These are phyloP conservation scores for Pleurotus sapidus DNA, from an alignment of 768 basidiomycete genomes.

Conservation along the genomic window DNA sequence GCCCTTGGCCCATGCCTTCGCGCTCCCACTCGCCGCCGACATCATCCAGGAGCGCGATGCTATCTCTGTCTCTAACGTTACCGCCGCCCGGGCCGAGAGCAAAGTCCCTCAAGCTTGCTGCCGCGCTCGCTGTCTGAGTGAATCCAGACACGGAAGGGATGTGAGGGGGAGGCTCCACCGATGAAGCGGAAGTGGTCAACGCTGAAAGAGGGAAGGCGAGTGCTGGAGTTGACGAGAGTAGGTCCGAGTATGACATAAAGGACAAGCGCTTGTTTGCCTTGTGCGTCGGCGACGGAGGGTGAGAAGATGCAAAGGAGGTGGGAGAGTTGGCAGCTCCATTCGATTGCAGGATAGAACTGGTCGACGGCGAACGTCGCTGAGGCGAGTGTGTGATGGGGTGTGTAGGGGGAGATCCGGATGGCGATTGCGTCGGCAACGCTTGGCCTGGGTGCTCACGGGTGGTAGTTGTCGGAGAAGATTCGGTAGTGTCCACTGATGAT, in stretches of 20 bases:
- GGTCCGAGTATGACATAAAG: slow-evolving; percentile 86
- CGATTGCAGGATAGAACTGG: slow-evolving; percentile 15
- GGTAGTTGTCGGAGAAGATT: slow-evolving; percentile 11
- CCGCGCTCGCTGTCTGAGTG: slow-evolving; percentile 15
- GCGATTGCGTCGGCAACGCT: slow-evolving; percentile 17
- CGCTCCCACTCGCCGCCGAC: slow-evolving; percentile 86
- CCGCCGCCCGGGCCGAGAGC: slow-evolving; percentile 13
- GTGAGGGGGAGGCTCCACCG: slow-evolving; percentile 69
- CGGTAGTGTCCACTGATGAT: slow-evolving; percentile 8
- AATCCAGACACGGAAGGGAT: slow-evolving; percentile 58
- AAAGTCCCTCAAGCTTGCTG: neutral
- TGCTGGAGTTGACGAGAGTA: slow-evolving; percentile 74
- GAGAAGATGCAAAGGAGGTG: slow-evolving; percentile 18
- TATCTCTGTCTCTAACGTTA: slow-evolving; percentile 27
- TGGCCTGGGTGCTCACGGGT: slow-evolving; percentile 21
- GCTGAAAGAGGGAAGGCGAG: slow-evolving; percentile 69
- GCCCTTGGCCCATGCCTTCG: slow-evolving; percentile 75
- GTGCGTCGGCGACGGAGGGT: slow-evolving; percentile 47
- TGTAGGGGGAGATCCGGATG: slow-evolving; percentile 12
- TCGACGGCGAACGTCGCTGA: slow-evolving; percentile 11
- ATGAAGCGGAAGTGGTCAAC: slow-evolving; percentile 60
- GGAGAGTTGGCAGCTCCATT: slow-evolving; percentile 11
- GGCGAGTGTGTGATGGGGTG: slow-evolving; percentile 12
- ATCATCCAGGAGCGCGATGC: slow-evolving; percentile 51
- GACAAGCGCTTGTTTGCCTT: slow-evolving; percentile 67